These are phyloP conservation scores for Themeda triandra DNA, from an alignment of 176 grass and related monocot genomes.

Conservation along the genomic window DNA sequence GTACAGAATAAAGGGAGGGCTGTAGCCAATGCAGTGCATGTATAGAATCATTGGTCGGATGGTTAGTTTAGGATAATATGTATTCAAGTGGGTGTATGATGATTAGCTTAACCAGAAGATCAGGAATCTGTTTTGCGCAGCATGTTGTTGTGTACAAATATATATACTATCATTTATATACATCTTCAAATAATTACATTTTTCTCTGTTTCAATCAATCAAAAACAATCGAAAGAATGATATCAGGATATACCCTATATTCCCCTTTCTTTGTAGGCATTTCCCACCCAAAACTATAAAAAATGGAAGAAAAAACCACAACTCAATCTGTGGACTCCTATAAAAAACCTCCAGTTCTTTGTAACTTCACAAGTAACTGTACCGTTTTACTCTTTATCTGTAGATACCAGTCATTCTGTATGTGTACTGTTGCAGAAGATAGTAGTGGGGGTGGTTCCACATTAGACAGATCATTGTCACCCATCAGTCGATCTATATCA, in stretches of 20 bases:
- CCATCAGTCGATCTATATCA: constrained; percentile 41
- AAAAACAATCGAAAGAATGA: constrained; percentile 26
- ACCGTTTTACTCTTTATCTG: constrained; percentile 2
- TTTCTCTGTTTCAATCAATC: constrained; percentile 20
- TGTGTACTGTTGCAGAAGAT: too few relatives aligned
- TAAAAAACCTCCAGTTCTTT: constrained; percentile 12
- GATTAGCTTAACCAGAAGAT: too few relatives aligned
- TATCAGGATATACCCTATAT: constrained; percentile 16
- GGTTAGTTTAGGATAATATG: background rate
- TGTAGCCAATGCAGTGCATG: background rate
- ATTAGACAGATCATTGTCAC: constrained; percentile 17
- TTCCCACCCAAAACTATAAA: constrained; percentile 4
- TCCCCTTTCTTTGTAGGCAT: background rate
- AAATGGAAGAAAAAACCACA: background rate
- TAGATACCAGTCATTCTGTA: constrained; percentile 21
- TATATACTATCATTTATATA: constrained; percentile 1
- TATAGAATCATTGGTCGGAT: background rate
- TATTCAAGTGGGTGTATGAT: too few relatives aligned
- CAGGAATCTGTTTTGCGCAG: background rate
- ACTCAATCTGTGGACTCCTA: constrained; percentile 35
- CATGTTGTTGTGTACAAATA: background rate
- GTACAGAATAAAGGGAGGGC: background rate
- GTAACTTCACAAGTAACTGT: constrained; percentile 23
- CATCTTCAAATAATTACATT: too few relatives aligned
- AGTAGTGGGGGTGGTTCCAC: constrained; percentile 35